Percentiles rank a stretch among this genome's conserved stretches.
These are phyloP conservation scores for Aspergillus melleus DNA, from an alignment of 2,329 filamentous ascomycete species.

Conservation along the genomic window DNA sequence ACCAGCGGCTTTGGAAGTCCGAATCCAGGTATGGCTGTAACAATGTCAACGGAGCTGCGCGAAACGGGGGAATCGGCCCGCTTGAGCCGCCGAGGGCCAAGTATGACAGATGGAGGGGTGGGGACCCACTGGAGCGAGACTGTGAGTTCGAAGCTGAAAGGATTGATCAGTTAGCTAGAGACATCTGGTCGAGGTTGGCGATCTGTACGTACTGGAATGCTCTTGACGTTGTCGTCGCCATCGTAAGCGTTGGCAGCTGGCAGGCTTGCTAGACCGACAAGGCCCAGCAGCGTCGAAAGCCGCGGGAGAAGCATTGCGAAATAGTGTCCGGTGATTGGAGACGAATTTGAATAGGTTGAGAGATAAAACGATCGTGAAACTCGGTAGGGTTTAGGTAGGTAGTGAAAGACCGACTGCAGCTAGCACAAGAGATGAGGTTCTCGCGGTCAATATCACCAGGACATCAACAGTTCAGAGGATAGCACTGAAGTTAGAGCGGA, in stretches of 20 bases:
- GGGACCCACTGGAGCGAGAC: slow-evolving; percentile 69
- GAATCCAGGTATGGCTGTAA: slow-evolving; percentile 90
- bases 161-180: slow-evolving; percentile 15
- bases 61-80: slow-evolving; percentile 11
- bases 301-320: slow-evolving; percentile 34
- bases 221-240: slow-evolving; percentile 57
- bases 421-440: slow-evolving; percentile 6
- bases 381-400: slow-evolving; percentile 8
- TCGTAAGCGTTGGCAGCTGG: slow-evolving; percentile 43
- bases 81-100: slow-evolving; percentile 3
- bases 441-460: slow-evolving; percentile 24
- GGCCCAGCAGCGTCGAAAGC: slow-evolving; percentile 36
- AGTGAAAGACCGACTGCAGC: slow-evolving; percentile 22
- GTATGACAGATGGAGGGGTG: slow-evolving; percentile 3
- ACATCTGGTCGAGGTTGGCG: neutral
- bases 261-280: slow-evolving; percentile 34
- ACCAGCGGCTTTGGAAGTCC: slow-evolving; percentile 98
- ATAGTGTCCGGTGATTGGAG: neutral
- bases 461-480: slow-evolving; percentile 52
- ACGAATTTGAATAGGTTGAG: neutral
- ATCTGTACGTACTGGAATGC: slow-evolving; percentile 60
- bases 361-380: slow-evolving; percentile 5
- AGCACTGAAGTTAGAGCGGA: slow-evolving; percentile 4
- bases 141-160: slow-evolving; percentile 79
- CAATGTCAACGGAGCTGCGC: slow-evolving; percentile 15